Percentiles rank a stretch among this genome's conserved stretches.
Conservation (phyloP, 2,329 filamentous ascomycete species). For the Clarireedia paspali region DNA sequence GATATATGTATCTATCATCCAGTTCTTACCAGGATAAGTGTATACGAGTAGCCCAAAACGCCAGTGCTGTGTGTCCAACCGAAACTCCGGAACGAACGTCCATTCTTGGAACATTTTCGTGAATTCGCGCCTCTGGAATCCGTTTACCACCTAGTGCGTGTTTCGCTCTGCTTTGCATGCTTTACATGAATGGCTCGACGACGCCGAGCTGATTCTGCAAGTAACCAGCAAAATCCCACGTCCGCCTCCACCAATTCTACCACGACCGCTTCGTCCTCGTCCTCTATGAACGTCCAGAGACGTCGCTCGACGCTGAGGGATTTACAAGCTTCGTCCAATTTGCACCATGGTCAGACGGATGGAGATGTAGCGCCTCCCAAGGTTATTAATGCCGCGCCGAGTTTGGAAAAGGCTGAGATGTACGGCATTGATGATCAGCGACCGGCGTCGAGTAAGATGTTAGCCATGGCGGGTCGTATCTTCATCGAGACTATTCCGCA, state of each 20-base stretch:
- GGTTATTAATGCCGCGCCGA: conserved; percentile 46
- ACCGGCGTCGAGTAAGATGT: conserved; percentile 40
- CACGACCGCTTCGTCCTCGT: background rate
- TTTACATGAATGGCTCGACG: conserved; percentile 8
- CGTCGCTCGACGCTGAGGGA: conserved; percentile 40
- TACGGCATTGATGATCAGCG: conserved; percentile 48
- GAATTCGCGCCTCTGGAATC: background rate
- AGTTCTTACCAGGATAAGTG: no score
- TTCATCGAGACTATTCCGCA: conserved; percentile 52
- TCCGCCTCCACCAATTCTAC: background rate
- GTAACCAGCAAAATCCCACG: conserved; percentile 1
- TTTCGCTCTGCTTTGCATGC: background rate
- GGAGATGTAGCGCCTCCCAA: conserved; percentile 36
- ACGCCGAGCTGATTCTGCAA: conserved; percentile 8
- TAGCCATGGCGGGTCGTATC: conserved; percentile 44
- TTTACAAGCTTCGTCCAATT: conserved; percentile 32
- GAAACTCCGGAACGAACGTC: background rate
- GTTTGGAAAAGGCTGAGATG: conserved; percentile 46
- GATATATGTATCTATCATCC: no score
- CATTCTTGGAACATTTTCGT: background rate
- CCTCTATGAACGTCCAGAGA: conserved; percentile 30
- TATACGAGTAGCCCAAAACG: no score
- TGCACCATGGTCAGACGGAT: conserved; percentile 25
- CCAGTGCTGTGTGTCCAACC: background rate
- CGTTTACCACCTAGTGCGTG: background rate